Conservation (phyloP, 768 basidiomycete species). For the Lactarius vividus region DNA sequence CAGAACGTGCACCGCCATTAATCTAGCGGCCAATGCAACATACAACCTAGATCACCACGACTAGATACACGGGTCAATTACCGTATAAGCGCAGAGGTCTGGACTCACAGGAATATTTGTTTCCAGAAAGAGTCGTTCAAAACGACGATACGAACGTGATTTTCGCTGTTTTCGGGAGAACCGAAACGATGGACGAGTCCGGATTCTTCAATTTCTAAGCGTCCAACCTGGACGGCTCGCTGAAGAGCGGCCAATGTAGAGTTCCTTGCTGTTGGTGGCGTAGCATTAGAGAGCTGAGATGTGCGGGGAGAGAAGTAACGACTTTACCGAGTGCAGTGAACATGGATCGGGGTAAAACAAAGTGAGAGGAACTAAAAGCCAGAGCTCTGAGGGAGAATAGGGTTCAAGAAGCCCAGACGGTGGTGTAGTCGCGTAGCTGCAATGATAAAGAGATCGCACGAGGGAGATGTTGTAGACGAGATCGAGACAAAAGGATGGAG, state of each 20-base stretch:
- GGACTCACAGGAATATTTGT: conserved; percentile 35
- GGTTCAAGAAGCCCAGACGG: no score
- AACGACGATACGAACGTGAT: conserved; percentile 31
- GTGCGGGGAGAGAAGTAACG: not conserved
- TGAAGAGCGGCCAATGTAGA: conserved; percentile 32
- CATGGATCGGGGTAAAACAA: not conserved
- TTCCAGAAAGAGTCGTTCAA: conserved; percentile 37
- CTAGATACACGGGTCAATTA: conserved; percentile 19
- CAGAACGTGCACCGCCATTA: not conserved
- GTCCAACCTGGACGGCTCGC: conserved; percentile 30
- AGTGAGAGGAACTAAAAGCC: not conserved
- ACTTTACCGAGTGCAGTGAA: conserved; percentile 17
- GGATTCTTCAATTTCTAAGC: conserved; percentile 34
- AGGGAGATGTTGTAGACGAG: not conserved
- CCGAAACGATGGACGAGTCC: conserved; percentile 32
- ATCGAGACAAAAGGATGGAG: not conserved
- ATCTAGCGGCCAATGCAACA: conserved; percentile 12
- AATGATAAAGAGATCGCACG: no score
- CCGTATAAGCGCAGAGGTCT: not conserved
- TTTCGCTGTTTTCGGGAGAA: conserved; percentile 10
- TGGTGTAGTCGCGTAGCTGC: no score
- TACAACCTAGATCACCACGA: conserved; percentile 37
- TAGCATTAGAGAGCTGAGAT: not conserved
- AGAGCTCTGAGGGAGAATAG: not conserved
- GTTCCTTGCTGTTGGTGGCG: conserved; percentile 29